Base-by-base conservation (phyloP, 1,139 yeast genomes). In the Blastobotrys arbuscula region DNA sequence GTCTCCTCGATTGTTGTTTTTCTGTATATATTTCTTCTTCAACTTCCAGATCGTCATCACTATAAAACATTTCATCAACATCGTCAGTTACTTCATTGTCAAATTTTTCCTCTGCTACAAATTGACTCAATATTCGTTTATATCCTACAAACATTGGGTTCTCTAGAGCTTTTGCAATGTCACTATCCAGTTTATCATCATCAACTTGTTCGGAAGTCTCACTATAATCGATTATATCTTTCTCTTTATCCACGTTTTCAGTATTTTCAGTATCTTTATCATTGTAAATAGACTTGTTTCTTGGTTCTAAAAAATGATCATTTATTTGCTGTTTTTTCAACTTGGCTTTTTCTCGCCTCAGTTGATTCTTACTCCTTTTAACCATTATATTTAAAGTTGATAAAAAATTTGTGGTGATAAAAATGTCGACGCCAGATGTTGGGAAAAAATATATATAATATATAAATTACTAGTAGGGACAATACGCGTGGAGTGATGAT, bases 321-420 rank as follows among this genome's bases (percentile, higher is more conserved):
- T 53, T 37, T 50, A 45, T 23, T 47, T 53, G 34, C 19, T 41
- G 57, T 48, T 76, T 80, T 57, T 76, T 69, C 52, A 65, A 73
- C 64, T 81, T 82, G 10, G 75, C 77, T 59, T 72, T 72, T 59
- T 80, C 86, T 48, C 89, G 70, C 50, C 90, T 72, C 44, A 81
- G 66, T 66, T 82, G 89, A 50, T 68, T 69, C 55, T 68, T 69
- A 34, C 63, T 50, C 55, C 59, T 61, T 33, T 54, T 58, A 18
- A 44, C 48, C 44, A 31, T 43, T 3, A 21, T 30, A 9, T 38
- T 34, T 42, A 15, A 16, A 24, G 33, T 19, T 39, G 34, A 26
- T 13, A 26, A 10, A 13, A 13, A 28, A 30, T 33, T 19, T 4
- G 20, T 20, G 40, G 21, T 20, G 30, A 34, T 3, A 15, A 39